Evolutionary conservation across 2,329 filamentous ascomycete species (phyloP).

Genomic region (Pseudopyricularia javanii): DNA sequence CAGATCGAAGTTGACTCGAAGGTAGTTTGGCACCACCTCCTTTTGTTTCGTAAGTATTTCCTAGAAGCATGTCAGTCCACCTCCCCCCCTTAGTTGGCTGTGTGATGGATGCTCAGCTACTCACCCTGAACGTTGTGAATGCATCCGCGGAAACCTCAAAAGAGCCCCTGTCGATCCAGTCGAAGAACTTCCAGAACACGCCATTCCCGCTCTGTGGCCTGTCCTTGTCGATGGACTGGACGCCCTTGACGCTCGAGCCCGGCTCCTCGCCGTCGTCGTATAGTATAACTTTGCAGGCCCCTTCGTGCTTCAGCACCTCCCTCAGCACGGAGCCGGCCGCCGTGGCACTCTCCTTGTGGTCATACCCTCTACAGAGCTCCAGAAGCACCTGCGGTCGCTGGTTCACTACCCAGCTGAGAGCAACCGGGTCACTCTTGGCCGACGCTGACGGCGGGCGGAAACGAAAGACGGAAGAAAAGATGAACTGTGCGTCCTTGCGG

Average conservation of each 20-base stretch:
- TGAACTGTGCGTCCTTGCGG: constrained; percentile 87
- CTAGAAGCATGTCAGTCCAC: constrained; percentile 27
- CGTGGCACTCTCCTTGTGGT: constrained; percentile 81
- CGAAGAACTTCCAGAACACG: constrained; percentile 94
- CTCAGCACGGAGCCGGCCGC: constrained; percentile 81
- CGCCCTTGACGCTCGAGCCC: constrained; percentile 61
- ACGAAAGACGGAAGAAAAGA: constrained; percentile 89
- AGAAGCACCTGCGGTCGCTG: constrained; percentile 78
- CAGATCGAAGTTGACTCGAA: constrained; percentile 78
- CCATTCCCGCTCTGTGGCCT: constrained; percentile 65
- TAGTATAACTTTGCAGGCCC: constrained; percentile 78
- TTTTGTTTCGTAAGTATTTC: constrained; percentile 94
- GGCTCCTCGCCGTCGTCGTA: constrained; percentile 74
- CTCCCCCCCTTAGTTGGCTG: neutral
- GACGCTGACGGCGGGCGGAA: constrained; percentile 64
- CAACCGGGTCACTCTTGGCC: constrained; percentile 62
- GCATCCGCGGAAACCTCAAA: constrained; percentile 97
- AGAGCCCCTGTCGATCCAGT: constrained; percentile 91
- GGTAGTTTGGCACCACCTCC: constrained; percentile 73
- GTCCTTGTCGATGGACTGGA: constrained; percentile 67
- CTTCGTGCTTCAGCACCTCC: constrained; percentile 81
- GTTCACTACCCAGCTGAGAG: constrained; percentile 79
- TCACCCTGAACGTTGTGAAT: constrained; percentile 90
- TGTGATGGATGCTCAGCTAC: constrained; percentile 11
- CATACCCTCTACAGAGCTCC: constrained; percentile 80